A percentile compares a stretch with the other conserved stretches of the same genome.
Conservation (phyloP, 495 filamentous ascomycete species). For the Barbatosphaeria neglecta region DNA sequence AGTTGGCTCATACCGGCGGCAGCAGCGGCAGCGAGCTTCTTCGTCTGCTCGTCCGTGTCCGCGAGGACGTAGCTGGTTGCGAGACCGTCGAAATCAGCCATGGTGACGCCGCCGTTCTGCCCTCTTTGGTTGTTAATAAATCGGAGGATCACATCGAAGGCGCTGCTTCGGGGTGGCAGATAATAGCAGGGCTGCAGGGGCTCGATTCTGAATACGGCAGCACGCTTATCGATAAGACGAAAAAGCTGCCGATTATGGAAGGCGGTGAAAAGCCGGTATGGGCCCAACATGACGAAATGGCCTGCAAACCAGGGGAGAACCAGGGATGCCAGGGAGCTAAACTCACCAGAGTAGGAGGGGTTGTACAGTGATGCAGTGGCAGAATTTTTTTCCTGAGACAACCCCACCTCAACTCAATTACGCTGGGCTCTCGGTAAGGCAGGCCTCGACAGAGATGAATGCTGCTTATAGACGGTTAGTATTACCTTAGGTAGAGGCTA, state of each 20-base stretch:
- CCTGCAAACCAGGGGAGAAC: neutral
- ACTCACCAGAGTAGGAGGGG: neutral
- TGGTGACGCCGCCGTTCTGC: no score
- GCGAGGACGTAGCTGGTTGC: neutral
- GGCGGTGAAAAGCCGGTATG: neutral
- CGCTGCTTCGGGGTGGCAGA: no score
- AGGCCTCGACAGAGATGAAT: no score
- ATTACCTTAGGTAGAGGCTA: no score
- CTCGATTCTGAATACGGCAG: no score
- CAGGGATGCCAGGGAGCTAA: no score
- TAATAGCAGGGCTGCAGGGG: no score
- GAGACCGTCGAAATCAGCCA: neutral
- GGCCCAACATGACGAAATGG: neutral
- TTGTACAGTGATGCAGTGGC: neutral
- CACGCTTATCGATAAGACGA: neutral
- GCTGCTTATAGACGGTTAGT: no score
- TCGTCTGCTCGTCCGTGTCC: neutral
- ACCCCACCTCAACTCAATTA: neutral
- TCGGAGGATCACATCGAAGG: no score
- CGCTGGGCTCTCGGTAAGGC: no score
- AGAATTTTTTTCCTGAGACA: neutral
- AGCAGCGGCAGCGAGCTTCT: neutral
- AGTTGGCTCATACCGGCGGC: neutral
- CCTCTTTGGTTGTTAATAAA: neutral
- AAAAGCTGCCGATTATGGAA: neutral